phyloP scores from a whole-genome alignment of 2,329 filamentous ascomycete genomes.

The Lomentospora prolificans region DNA sequence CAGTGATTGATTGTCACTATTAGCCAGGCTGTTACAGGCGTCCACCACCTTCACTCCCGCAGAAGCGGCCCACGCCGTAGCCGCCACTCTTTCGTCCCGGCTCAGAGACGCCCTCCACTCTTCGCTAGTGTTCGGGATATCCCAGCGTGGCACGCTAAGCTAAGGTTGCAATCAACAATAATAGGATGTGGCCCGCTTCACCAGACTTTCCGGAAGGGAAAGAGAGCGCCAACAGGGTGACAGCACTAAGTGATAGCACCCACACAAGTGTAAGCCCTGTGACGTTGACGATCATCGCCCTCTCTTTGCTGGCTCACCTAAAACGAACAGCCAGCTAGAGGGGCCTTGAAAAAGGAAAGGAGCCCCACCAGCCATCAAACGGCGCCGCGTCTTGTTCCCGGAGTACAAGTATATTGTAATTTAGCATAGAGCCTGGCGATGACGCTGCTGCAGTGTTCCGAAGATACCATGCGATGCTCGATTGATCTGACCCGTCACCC shows the following conservation, averaged over 20 bases:
- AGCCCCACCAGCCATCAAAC: background rate
- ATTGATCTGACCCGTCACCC: background rate
- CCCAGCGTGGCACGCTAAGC: background rate
- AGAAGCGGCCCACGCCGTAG: background rate
- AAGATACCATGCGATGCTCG: background rate
- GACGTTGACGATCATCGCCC: conserved; percentile 6
- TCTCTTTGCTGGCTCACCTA: background rate
- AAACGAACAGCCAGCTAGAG: background rate
- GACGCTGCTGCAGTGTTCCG: background rate
- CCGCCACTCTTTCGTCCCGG: background rate
- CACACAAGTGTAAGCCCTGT: too few species aligned
- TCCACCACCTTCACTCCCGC: too few species aligned
- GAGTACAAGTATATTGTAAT: too few species aligned
- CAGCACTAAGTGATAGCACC: too few species aligned
- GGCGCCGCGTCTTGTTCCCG: background rate
- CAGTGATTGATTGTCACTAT: too few species aligned
- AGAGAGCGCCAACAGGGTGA: too few species aligned
- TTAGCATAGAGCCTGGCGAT: too few species aligned
- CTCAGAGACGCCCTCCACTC: background rate
- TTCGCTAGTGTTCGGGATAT: background rate
- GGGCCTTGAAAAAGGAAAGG: background rate
- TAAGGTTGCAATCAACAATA: background rate
- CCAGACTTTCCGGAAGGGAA: background rate
- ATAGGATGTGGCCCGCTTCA: background rate
- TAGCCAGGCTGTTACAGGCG: too few species aligned